These are phyloP conservation scores for Aspergillus sp. DNA, from an alignment of 2,329 filamentous ascomycete genomes.

Conservation along the genomic window DNA sequence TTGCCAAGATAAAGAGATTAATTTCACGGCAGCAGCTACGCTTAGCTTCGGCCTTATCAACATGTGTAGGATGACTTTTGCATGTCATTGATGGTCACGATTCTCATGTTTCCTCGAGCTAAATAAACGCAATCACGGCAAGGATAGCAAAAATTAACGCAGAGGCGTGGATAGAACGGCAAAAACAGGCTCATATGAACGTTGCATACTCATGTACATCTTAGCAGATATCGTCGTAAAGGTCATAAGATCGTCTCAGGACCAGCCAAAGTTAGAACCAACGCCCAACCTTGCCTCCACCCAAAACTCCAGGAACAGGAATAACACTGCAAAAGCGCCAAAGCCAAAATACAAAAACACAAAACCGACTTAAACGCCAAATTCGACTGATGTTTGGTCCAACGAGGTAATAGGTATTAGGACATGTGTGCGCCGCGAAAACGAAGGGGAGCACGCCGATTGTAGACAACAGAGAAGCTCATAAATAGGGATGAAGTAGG, in stretches of 20 bases:
- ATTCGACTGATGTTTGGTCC: not conserved
- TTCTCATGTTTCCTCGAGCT: not conserved
- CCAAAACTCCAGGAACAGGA: constrained; percentile 35
- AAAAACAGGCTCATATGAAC: constrained; percentile 38
- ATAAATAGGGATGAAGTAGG: not conserved
- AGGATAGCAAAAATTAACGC: constrained; percentile 20
- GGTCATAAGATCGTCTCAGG: constrained; percentile 40
- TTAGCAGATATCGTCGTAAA: constrained; percentile 43
- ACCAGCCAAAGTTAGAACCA: constrained; percentile 32
- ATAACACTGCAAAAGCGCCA: constrained; percentile 23
- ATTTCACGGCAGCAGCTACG: not conserved
- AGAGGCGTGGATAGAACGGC: constrained; percentile 17
- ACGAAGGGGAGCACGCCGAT: not conserved
- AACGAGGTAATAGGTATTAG: constrained; percentile 5
- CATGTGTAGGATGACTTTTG: not conserved
- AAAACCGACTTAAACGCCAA: constrained; percentile 14
- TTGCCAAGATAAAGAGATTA: not conserved
- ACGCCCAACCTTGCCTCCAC: constrained; percentile 27
- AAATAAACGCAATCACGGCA: constrained; percentile 26
- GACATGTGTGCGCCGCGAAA: constrained; percentile 3
- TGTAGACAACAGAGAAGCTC: not conserved
- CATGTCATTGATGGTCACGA: not conserved
- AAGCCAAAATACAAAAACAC: constrained; percentile 14
- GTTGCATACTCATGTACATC: constrained; percentile 46
- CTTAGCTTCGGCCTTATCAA: not conserved